Percentiles rank a stretch among this genome's conserved stretches.
phyloP scores from a whole-genome alignment of 108 stramenopile genomes.

The Stephanodiscus triporus region DNA sequence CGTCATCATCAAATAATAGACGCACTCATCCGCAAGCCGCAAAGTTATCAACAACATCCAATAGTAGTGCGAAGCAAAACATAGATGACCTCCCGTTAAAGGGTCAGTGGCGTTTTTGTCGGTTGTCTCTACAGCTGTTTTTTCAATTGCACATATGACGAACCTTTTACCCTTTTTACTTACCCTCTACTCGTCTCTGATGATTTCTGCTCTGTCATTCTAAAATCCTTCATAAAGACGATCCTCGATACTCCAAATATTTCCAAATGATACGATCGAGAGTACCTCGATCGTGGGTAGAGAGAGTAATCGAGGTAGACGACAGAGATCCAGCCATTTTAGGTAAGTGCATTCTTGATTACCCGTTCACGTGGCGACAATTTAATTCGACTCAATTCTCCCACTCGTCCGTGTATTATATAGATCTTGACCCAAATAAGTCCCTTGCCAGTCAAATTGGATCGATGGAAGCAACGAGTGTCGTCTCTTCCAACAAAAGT shows the following conservation, averaged over 20 bases:
- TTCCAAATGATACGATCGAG: conserved; percentile 55
- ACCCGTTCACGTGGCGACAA: neutral
- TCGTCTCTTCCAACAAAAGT: too few species aligned
- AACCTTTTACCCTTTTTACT: neutral
- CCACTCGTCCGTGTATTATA: neutral
- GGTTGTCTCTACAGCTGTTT: too few species aligned
- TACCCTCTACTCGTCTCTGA: conserved; percentile 1
- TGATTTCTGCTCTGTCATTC: neutral
- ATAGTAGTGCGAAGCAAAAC: conserved; percentile 14
- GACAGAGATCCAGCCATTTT: conserved; percentile 54
- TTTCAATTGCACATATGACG: neutral
- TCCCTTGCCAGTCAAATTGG: conserved; percentile 52
- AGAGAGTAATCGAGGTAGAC: conserved; percentile 53
- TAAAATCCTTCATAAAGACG: conserved; percentile 9
- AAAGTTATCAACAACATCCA: conserved; percentile 1
- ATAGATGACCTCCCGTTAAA: conserved; percentile 39
- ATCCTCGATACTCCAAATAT: conserved; percentile 49
- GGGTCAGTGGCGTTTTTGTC: conserved; percentile 3
- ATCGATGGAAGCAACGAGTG: too few species aligned
- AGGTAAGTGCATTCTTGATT: neutral
- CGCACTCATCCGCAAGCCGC: conserved; percentile 8
- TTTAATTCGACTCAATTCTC: conserved; percentile 1
- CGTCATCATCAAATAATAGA: neutral
- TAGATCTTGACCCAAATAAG: conserved; percentile 53
- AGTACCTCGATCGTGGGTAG: conserved; percentile 50